These are phyloP conservation scores for Aspergillus melleus DNA, from an alignment of 2,329 filamentous ascomycete genomes.

Conservation along the genomic window DNA sequence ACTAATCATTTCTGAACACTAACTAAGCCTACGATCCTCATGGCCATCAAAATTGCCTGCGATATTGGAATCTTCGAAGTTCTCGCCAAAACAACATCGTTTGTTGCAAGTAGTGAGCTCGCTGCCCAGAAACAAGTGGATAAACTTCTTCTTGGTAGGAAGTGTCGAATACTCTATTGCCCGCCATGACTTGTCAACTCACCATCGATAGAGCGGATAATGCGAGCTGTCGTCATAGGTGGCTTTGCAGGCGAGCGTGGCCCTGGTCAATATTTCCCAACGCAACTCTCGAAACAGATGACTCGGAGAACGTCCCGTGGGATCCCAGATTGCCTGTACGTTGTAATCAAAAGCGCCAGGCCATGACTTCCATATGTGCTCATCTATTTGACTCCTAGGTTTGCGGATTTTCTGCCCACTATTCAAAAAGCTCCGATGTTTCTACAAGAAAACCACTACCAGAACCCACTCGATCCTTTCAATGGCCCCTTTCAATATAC, in stretches of 20 bases:
- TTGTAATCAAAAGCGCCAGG: not conserved
- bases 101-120: not conserved
- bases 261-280: not conserved
- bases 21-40: slow-evolving; percentile 1
- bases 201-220: not conserved
- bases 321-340: not conserved
- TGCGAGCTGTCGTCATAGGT: not conserved
- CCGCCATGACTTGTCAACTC: not conserved
- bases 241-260: not conserved
- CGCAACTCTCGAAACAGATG: not conserved
- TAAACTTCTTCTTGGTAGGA: slow-evolving; percentile 1
- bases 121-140: not conserved
- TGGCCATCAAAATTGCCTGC: slow-evolving; percentile 1
- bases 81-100: not conserved
- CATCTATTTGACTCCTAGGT: not conserved
- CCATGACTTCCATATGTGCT: not conserved
- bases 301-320: not conserved
- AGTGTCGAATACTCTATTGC: no score
- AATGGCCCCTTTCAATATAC: slow-evolving; percentile 22
- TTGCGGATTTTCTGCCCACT: not conserved
- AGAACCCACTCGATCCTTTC: slow-evolving; percentile 9
- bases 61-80: not conserved
- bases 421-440: slow-evolving; percentile 3
- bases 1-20: no score
- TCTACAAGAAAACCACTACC: slow-evolving; percentile 3